These are phyloP conservation scores for Chenopodium album DNA, from an alignment of 148 eudicot genomes.

Conservation along the genomic window DNA sequence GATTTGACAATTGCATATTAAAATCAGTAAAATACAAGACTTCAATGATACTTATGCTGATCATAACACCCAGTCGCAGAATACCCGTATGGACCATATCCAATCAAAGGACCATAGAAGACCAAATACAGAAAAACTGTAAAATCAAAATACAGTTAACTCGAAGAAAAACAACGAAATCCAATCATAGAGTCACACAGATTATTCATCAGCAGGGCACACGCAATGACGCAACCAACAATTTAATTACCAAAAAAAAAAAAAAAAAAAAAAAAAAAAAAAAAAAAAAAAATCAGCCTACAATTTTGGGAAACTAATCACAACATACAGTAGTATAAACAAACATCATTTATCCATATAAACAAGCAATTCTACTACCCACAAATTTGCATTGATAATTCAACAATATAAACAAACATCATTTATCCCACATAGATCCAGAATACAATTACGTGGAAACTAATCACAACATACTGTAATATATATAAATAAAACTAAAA, in stretches of 20 bases:
- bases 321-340: no score
- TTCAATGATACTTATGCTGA: not conserved
- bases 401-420: not conserved
- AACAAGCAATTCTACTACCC: not conserved
- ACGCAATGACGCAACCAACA: not conserved
- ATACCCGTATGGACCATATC: not conserved
- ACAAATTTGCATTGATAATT: not conserved
- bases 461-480: not conserved
- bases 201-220: not conserved
- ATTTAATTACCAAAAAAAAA: not conserved
- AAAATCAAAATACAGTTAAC: not conserved
- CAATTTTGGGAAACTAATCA: no score
- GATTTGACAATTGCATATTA: not conserved
- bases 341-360: no score
- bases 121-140: not conserved
- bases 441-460: not conserved
- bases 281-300: no score
- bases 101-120: not conserved
- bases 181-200: not conserved
- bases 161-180: not conserved
- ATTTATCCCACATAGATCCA: not conserved
- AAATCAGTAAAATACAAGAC: not conserved
- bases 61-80: not conserved
- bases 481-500: not conserved
- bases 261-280: not conserved